phyloP scores from a whole-genome alignment of 176 grass and related monocot genomes.

The Tillandsia leiboldiana region DNA sequence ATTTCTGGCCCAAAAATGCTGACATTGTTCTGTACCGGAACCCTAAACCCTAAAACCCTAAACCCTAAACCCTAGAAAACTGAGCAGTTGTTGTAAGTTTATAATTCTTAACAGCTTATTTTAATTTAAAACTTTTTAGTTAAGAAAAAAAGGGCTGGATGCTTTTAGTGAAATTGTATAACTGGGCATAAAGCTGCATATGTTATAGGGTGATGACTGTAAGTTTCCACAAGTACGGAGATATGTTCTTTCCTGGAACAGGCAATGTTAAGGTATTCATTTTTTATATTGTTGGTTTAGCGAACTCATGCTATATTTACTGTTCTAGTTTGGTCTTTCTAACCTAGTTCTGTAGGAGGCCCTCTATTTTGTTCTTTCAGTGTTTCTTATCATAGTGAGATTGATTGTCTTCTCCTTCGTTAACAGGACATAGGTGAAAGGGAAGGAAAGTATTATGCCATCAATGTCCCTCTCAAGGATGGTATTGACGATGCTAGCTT shows the following conservation, averaged over 20 bases:
- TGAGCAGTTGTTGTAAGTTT: no score
- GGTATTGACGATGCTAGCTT: constrained; percentile 89
- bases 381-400: not conserved
- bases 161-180: not conserved
- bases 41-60: no score
- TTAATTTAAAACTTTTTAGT: not conserved
- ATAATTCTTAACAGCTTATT: not conserved
- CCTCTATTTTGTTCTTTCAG: not conserved
- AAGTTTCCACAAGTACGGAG: constrained; percentile 95
- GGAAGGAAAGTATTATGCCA: constrained; percentile 96
- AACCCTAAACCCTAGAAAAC: no score
- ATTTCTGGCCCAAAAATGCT: no score
- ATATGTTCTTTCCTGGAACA: constrained; percentile 92
- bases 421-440: constrained; percentile 87
- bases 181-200: constrained; percentile 10
- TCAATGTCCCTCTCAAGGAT: constrained; percentile 99
- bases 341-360: no score
- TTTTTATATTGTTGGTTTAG: not conserved
- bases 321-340: not conserved
- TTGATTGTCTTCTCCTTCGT: not conserved
- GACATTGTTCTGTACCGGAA: no score
- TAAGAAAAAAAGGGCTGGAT: not conserved
- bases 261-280: constrained; percentile 87
- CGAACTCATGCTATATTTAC: not conserved
- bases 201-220: constrained; percentile 88